Evolutionary conservation across 108 stramenopile genomes (phyloP), one percentile per base, ranked within the genome.

Genomic region (Conticribra weissflogii): DNA sequence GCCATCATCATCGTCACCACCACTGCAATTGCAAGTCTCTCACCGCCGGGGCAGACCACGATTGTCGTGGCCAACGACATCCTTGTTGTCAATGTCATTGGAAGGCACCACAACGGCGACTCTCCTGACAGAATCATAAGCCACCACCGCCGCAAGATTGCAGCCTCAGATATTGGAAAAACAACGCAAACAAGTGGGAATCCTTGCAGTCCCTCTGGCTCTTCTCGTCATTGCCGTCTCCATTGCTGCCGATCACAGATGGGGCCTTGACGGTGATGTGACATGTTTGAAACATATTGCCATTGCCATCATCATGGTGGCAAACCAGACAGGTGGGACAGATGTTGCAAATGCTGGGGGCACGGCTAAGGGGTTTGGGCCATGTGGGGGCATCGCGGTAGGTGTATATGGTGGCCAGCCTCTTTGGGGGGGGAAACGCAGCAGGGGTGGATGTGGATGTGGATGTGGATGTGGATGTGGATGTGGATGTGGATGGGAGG

Each of bases 341-440:
- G n/a, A n/a, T n/a, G n/a, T n/a, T n/a, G n/a, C 63, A 64, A 7
- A 83, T 59, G 12, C 73, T n/a, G 67, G 8, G 73, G 28, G 66
- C 63, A 14, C 77, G 76, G 72, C 84, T 84, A 0, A 93, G 53
- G 18, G 87, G 89, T 9, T 65, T 82, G 9, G 87, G 89, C 47
- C 18, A 12, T 23, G 79, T 61, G 7, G 92, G 92, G 0, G 84
- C 89, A 59, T 90, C 92, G 3, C 59, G 41, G 67, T 87, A 93
- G 0, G 88, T 84, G 59, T 93, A 93, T 1, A 90, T 61, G n/a
- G 80, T 74, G 23, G 81, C 48, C 16, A 83, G 31, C 55, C 9
- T 55, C 30, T 19, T 45, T 25, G 55, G 34, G 59, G 29, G 49
- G 41, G 14, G n/a, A n/a, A n/a, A n/a, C n/a, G n/a, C n/a, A n/a